Conservation (phyloP, 2,329 filamentous ascomycete species). For the Mycocentrospora acerina region DNA sequence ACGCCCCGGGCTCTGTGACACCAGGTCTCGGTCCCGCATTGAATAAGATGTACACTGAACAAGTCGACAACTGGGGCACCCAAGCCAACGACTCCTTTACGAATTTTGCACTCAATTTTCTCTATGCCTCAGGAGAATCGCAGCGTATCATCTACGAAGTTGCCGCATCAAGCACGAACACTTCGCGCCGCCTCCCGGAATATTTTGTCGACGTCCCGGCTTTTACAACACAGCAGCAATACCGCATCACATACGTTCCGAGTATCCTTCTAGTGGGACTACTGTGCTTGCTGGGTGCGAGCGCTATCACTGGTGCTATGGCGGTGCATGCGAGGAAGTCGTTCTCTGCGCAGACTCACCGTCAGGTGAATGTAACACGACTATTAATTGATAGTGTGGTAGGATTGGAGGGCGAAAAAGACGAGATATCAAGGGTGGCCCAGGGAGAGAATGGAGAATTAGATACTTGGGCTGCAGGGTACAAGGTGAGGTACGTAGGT, state of each 20-base stretch:
- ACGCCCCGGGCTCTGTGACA: conserved; percentile 1
- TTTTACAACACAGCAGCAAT: conserved; percentile 1
- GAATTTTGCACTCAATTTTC: conserved; percentile 8
- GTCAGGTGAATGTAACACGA: conserved; percentile 1
- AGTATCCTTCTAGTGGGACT: conserved; percentile 9
- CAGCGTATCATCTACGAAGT: conserved; percentile 17
- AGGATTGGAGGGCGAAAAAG: neutral
- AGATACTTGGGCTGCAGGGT: neutral
- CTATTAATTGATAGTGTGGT: conserved; percentile 2
- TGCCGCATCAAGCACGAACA: conserved; percentile 1
- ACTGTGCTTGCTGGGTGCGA: neutral
- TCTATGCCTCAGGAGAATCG: conserved; percentile 15
- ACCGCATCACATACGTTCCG: conserved; percentile 19
- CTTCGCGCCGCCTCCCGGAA: conserved; percentile 1
- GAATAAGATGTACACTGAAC: no score
- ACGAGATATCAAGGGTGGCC: neutral
- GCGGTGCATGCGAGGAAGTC: neutral
- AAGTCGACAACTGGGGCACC: no score
- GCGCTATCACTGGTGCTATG: neutral
- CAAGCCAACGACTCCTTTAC: conserved; percentile 1
- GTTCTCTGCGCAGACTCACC: neutral
- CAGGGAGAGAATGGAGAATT: neutral
- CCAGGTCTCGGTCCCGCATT: conserved; percentile 4
- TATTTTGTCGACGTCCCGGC: conserved; percentile 6
- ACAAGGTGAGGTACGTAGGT: neutral